These are phyloP conservation scores for Zychaea mexicana DNA, from an alignment of 371 early-diverging fungal genomes.

Conservation along the genomic window DNA sequence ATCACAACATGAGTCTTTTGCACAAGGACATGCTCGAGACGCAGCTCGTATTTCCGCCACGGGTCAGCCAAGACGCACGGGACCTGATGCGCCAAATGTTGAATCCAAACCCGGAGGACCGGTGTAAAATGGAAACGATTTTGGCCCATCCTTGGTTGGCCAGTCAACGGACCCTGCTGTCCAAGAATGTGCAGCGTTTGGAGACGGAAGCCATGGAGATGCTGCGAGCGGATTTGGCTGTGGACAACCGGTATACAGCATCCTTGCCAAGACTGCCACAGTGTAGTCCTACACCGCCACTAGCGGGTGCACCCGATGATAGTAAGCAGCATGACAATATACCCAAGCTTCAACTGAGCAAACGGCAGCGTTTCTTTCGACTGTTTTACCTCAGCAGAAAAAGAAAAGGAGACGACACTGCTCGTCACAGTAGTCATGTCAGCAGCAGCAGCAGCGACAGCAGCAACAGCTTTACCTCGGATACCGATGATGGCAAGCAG, in stretches of 20 bases:
- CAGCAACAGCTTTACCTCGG: not conserved
- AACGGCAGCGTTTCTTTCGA: constrained; percentile 2
- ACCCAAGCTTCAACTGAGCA: not conserved
- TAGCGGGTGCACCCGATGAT: not conserved
- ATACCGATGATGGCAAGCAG: not conserved
- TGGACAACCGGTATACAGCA: too few species aligned
- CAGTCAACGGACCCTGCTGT: not conserved
- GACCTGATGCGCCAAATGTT: constrained; percentile 48
- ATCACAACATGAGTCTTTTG: constrained; percentile 60
- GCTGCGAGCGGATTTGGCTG: not conserved
- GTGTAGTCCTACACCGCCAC: not conserved
- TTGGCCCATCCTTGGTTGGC: constrained; percentile 57
- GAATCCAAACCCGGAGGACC: constrained; percentile 49
- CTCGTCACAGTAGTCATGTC: not conserved
- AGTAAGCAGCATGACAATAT: not conserved
- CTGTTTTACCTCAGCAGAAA: not conserved
- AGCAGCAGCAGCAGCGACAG: not conserved
- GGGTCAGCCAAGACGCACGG: constrained; percentile 35
- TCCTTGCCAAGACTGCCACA: not conserved
- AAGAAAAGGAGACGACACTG: not conserved
- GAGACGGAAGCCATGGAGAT: not conserved
- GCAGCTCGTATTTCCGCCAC: constrained; percentile 51
- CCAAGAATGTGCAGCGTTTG: not conserved
- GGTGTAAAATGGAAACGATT: constrained; percentile 50
- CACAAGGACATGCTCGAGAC: constrained; percentile 63